A percentile compares a stretch with the other conserved stretches of the same genome.
Conservation (phyloP, 768 basidiomycete species). For the Boletus coccyginus region DNA sequence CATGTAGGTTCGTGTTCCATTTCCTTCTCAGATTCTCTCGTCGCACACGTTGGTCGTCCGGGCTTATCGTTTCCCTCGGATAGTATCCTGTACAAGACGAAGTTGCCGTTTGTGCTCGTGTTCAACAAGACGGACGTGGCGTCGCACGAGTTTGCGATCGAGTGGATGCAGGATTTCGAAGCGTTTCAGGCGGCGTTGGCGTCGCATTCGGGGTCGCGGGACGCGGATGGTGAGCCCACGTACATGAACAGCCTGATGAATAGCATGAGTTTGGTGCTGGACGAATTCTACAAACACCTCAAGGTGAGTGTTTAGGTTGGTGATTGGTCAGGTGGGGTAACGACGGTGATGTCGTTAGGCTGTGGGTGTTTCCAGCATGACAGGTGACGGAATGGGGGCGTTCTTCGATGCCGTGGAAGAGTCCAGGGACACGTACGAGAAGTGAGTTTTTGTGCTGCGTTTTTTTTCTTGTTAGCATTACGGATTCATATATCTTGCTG, state of each 20-base stretch:
- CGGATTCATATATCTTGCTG: constrained; percentile 1
- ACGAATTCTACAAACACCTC: constrained; percentile 97
- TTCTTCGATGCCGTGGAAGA: constrained; percentile 92
- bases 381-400: constrained; percentile 89
- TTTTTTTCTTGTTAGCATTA: neutral
- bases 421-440: constrained; percentile 84
- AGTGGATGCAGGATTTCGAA: constrained; percentile 99
- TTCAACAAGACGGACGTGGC: constrained; percentile 99
- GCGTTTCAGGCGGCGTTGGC: constrained; percentile 87
- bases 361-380: constrained; percentile 94
- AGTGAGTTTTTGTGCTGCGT: constrained; percentile 45
- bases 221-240: constrained; percentile 86
- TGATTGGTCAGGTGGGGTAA: neutral
- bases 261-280: constrained; percentile 96
- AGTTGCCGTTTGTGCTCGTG: constrained; percentile 93
- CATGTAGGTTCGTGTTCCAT: constrained; percentile 69
- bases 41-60: neutral
- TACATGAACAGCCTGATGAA: constrained; percentile 99
- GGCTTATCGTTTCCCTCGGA: neutral
- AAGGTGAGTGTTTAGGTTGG: constrained; percentile 50
- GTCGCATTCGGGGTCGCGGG: constrained; percentile 60
- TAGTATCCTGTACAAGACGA: constrained; percentile 97
- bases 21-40: constrained; percentile 1
- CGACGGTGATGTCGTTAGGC: constrained; percentile 47
- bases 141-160: constrained; percentile 85